Evolutionary conservation across 2,329 filamentous ascomycete genomes (phyloP).

Genomic region (Cryphonectria nitschkei): DNA sequence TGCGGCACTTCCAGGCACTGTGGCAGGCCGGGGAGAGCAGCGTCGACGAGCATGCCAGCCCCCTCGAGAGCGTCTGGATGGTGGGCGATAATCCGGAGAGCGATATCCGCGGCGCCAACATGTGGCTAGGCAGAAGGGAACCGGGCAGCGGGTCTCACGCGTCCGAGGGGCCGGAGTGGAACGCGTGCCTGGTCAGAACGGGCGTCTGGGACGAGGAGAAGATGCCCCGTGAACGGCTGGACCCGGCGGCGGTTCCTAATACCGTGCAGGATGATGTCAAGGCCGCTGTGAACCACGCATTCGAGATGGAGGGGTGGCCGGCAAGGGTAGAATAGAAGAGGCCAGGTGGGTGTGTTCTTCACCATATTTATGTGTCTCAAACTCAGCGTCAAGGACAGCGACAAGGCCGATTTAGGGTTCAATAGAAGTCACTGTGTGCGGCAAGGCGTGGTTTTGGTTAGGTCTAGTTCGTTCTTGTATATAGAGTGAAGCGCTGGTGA

Average conservation of each 20-base stretch:
- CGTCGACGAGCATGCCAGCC: background rate
- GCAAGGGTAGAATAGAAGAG: conserved; percentile 25
- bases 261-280: conserved; percentile 71
- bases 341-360: no score
- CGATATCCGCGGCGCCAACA: conserved; percentile 87
- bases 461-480: background rate
- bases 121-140: conserved; percentile 58
- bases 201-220: conserved; percentile 66
- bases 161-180: conserved; percentile 53
- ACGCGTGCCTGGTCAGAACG: conserved; percentile 75
- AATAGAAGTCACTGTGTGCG: background rate
- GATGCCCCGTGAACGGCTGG: background rate
- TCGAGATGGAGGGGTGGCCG: conserved; percentile 58
- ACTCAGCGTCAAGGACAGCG: no score
- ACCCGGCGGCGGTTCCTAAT: background rate
- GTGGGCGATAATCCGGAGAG: conserved; percentile 88
- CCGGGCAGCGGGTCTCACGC: background rate
- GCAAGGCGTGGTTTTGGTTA: background rate
- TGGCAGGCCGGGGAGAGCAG: conserved; percentile 42
- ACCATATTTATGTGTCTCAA: no score
- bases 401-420: no score
- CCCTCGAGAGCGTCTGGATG: conserved; percentile 82
- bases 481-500: background rate
- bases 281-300: conserved; percentile 76
- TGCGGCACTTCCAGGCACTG: conserved; percentile 47